A percentile compares a stretch with the other conserved stretches of the same genome.
These are phyloP conservation scores for Aspergillus vadensis DNA, from an alignment of 2,329 filamentous ascomycete genomes.

Conservation along the genomic window DNA sequence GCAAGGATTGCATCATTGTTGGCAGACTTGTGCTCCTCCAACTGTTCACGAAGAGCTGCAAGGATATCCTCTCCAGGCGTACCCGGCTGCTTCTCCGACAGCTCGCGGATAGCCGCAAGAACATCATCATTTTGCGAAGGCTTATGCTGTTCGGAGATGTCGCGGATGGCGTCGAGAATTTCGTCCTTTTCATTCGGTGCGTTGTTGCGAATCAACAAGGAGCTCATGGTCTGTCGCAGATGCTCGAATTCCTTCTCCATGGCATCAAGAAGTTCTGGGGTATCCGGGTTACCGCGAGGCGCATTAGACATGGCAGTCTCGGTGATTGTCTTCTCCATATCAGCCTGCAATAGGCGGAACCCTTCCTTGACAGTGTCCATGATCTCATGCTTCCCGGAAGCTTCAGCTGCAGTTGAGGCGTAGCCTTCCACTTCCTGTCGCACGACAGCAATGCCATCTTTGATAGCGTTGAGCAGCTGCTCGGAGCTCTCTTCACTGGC, in stretches of 20 bases:
- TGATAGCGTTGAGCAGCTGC: constrained; percentile 83
- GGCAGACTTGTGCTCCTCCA: neutral
- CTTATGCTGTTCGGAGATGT: constrained; percentile 44
- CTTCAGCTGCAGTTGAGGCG: constrained; percentile 70
- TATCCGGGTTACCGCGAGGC: constrained; percentile 52
- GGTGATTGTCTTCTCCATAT: constrained; percentile 56
- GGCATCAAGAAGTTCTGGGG: constrained; percentile 69
- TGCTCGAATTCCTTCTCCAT: constrained; percentile 82
- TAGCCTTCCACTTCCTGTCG: constrained; percentile 79
- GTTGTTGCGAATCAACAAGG: constrained; percentile 64
- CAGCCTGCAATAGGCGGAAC: constrained; percentile 63
- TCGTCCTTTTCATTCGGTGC: constrained; percentile 61
- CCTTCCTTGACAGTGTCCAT: constrained; percentile 68
- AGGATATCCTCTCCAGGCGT: neutral
- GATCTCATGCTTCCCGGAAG: constrained; percentile 74
- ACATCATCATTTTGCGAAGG: constrained; percentile 21
- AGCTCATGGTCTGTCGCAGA: constrained; percentile 75
- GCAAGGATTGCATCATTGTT: neutral
- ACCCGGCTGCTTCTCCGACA: neutral
- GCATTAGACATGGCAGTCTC: constrained; percentile 41
- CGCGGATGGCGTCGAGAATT: constrained; percentile 62
- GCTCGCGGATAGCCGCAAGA: neutral
- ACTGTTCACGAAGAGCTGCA: neutral
- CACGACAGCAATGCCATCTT: constrained; percentile 81
- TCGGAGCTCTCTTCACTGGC: constrained; percentile 81